These are phyloP conservation scores for Antitrichia curtipendula DNA, from an alignment of 225 moss, liverwort and hornwort genomes.

Conservation along the genomic window DNA sequence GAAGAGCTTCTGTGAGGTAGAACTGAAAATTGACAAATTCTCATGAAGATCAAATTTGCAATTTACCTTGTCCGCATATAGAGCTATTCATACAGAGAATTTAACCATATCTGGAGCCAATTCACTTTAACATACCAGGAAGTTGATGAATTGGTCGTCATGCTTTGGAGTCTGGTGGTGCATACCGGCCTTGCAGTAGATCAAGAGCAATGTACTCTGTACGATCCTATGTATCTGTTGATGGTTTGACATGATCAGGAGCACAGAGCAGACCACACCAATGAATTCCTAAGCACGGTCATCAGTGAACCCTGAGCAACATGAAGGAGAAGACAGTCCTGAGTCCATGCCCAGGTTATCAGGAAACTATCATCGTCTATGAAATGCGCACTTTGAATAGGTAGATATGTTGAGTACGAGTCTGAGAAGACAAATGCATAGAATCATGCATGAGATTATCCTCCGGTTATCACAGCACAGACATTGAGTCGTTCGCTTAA, in stretches of 20 bases:
- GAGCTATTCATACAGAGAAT: neutral
- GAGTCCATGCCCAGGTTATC: neutral
- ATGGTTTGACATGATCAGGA: neutral
- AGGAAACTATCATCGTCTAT: neutral
- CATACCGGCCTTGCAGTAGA: neutral
- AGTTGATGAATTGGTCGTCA: neutral
- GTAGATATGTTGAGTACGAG: neutral
- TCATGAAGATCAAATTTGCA: neutral
- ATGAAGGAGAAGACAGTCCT: neutral
- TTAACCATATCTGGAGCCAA: neutral
- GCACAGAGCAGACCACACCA: neutral
- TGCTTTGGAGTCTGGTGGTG: neutral
- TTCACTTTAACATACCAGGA: neutral
- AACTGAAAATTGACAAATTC: neutral
- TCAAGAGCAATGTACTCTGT: neutral
- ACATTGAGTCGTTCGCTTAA: neutral
- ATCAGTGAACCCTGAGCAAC: neutral
- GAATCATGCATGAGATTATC: neutral
- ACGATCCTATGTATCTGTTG: neutral
- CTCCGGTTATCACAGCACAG: neutral
- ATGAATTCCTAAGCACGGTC: neutral
- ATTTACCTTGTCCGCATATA: neutral
- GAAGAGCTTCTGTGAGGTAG: constrained; percentile 6
- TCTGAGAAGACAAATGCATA: neutral
- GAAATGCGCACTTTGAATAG: neutral